These are phyloP conservation scores for Tricholoma furcatifolium DNA, from an alignment of 768 basidiomycete genomes.

Conservation along the genomic window DNA sequence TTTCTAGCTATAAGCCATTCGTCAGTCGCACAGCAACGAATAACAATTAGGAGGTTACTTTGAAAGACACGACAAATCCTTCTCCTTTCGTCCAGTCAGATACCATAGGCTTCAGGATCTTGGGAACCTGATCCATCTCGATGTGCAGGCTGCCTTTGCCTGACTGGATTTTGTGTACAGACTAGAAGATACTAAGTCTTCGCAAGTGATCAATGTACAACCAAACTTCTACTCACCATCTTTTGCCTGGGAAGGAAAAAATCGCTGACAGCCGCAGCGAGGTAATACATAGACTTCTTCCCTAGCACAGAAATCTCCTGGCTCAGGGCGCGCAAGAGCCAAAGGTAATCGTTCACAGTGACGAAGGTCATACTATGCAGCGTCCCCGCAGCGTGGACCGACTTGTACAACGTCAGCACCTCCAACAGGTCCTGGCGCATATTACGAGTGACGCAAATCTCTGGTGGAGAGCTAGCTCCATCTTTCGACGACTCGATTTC, in stretches of 20 bases:
- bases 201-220: background rate
- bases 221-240: conserved; percentile 58
- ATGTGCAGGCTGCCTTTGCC: conserved; percentile 90
- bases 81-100: conserved; percentile 84
- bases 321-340: conserved; percentile 81
- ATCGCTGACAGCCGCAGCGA: conserved; percentile 97
- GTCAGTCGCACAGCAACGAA: background rate
- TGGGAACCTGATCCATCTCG: conserved; percentile 99
- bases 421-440: conserved; percentile 67
- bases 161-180: conserved; percentile 98
- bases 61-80: conserved; percentile 96
- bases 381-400: conserved; percentile 68
- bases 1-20: conserved; percentile 72
- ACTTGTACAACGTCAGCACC: conserved; percentile 78
- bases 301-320: conserved; percentile 73
- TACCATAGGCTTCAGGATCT: conserved; percentile 90
- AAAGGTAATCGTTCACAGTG: conserved; percentile 95
- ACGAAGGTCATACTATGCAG: conserved; percentile 88
- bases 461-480: conserved; percentile 30
- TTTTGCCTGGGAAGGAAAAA: conserved; percentile 93
- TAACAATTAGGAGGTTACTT: conserved; percentile 49
- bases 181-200: conserved; percentile 43
- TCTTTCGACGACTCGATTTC: conserved; percentile 50
- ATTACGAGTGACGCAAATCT: conserved; percentile 65
- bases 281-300: conserved; percentile 85